Conservation (phyloP, 768 basidiomycete species). For the Hygrocybe coccinea region DNA sequence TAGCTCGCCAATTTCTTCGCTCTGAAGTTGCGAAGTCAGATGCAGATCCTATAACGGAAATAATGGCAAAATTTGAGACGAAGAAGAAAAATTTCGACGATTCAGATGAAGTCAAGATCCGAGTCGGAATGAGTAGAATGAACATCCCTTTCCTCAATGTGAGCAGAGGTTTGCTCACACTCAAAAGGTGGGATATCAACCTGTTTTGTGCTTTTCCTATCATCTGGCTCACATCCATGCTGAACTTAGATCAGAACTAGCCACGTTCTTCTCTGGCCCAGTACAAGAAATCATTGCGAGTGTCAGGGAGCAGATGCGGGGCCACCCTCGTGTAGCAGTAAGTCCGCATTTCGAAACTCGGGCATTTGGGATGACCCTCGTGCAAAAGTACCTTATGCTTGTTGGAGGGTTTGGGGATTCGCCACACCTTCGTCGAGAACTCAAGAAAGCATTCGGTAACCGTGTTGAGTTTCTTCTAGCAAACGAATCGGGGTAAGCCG, state of each 20-base stretch:
- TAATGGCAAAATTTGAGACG: not conserved
- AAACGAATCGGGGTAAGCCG: not conserved
- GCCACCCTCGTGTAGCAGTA: not conserved
- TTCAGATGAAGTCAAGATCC: not conserved
- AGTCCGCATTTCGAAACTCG: not conserved
- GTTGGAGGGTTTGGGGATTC: conserved; percentile 1
- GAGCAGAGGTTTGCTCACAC: not conserved
- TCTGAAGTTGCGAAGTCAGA: not conserved
- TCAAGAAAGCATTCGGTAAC: not conserved
- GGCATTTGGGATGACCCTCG: not conserved
- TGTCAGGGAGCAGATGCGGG: not conserved
- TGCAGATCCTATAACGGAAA: not conserved
- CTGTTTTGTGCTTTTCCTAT: not conserved
- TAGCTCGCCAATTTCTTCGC: not conserved
- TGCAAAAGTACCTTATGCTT: not conserved
- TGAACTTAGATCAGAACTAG: not conserved
- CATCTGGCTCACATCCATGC: not conserved
- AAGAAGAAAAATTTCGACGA: not conserved
- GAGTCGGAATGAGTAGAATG: not conserved
- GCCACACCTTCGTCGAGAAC: not conserved
- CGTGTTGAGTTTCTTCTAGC: not conserved
- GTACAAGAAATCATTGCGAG: not conserved
- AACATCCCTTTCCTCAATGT: not conserved
- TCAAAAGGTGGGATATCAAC: not conserved
- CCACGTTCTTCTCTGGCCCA: not conserved